Conservation (phyloP, 169 alveolate genomes). For the Miamiensis avidus region DNA sequence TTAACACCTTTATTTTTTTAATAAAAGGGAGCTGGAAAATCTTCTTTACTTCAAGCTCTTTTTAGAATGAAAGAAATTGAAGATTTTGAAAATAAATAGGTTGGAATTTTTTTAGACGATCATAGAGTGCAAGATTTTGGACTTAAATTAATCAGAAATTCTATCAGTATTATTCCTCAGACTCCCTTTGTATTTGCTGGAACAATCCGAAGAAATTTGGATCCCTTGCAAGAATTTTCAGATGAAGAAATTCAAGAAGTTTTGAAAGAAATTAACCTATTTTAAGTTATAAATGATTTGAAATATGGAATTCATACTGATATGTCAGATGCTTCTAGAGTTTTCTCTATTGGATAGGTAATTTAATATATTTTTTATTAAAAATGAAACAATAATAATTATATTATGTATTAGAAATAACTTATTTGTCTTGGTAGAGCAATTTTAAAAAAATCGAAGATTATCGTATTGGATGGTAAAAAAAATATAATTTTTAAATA, state of each 20-base stretch:
- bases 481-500: too few relatives aligned
- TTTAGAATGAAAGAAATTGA: conserved; percentile 51
- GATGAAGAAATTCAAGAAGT: conserved; percentile 40
- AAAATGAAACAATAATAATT: too few relatives aligned
- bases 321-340: conserved; percentile 53
- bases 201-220: conserved; percentile 54
- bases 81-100: not conserved
- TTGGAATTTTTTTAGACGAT: conserved; percentile 33
- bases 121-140: conserved; percentile 43
- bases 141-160: conserved; percentile 38
- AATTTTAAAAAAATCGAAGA: conserved; percentile 39
- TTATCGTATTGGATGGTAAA: conserved; percentile 53
- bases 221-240: conserved; percentile 36
- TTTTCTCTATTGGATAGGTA: not conserved
- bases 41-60: conserved; percentile 27
- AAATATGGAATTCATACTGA: conserved; percentile 46
- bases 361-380: not conserved
- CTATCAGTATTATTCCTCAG: conserved; percentile 53
- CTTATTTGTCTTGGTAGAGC: conserved; percentile 82
- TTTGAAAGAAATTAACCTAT: conserved; percentile 27
- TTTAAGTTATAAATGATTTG: conserved; percentile 8
- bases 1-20: not conserved
- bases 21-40: conserved; percentile 38
- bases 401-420: conserved; percentile 76
- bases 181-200: conserved; percentile 50